These are phyloP conservation scores for Aspergillus sojae DNA, from an alignment of 2,329 filamentous ascomycete species.

Conservation along the genomic window DNA sequence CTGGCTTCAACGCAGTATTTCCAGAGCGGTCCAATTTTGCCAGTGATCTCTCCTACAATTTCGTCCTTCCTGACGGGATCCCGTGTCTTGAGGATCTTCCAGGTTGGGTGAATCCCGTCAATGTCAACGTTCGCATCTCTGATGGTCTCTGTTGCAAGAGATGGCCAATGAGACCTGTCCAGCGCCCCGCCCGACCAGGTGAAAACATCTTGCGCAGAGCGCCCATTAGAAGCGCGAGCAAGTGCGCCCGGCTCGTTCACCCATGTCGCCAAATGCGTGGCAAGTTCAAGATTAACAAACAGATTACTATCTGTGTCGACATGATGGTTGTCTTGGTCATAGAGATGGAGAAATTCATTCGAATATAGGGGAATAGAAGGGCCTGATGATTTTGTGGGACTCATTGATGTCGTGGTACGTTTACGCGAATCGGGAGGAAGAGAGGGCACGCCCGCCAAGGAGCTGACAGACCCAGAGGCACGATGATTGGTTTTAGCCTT, in stretches of 20 bases:
- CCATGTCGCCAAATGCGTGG: constrained; percentile 76
- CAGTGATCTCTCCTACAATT: constrained; percentile 74
- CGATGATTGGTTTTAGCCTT: constrained; percentile 82
- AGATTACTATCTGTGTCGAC: constrained; percentile 71
- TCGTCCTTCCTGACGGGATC: constrained; percentile 54
- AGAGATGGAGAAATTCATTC: constrained; percentile 72
- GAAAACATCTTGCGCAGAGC: constrained; percentile 69
- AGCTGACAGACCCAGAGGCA: constrained; percentile 73
- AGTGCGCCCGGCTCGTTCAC: constrained; percentile 72
- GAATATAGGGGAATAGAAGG: constrained; percentile 72
- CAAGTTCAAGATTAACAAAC: constrained; percentile 74
- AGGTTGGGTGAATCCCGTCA: constrained; percentile 65
- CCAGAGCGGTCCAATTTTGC: constrained; percentile 72
- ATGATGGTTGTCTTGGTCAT: constrained; percentile 63
- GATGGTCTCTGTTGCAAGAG: constrained; percentile 55
- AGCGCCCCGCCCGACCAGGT: constrained; percentile 59
- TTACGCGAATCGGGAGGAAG: constrained; percentile 65
- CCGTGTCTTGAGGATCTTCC: constrained; percentile 62
- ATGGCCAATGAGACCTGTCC: constrained; percentile 57
- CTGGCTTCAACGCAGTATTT: constrained; percentile 68
- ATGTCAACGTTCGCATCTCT: constrained; percentile 52
- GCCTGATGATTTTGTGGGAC: constrained; percentile 68
- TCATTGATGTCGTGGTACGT: constrained; percentile 64
- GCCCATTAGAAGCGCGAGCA: constrained; percentile 66
- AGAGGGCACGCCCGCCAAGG: constrained; percentile 66